Percentiles rank a stretch among this genome's conserved stretches.
Conservation (phyloP, 257 asterid genomes). For the Penstemon barbatus region DNA sequence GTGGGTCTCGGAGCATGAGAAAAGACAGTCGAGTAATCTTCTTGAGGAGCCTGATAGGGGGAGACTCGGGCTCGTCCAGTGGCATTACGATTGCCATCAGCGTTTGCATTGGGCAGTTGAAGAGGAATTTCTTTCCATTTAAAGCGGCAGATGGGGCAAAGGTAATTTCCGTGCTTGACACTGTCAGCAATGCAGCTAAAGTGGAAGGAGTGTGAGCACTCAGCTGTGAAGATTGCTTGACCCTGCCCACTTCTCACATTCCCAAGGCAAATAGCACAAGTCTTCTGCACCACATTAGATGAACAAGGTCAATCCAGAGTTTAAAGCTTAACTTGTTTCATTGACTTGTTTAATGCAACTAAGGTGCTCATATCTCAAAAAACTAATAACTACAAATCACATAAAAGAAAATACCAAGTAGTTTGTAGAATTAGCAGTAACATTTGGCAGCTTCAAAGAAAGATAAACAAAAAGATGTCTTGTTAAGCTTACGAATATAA, state of each 20-base stretch:
- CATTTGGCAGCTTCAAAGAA: background rate
- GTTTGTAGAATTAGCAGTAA: background rate
- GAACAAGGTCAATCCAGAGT: slow-evolving; percentile 4
- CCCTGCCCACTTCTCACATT: slow-evolving; percentile 34
- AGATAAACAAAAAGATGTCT: background rate
- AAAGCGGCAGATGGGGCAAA: slow-evolving; percentile 41
- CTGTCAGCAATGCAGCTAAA: slow-evolving; percentile 39
- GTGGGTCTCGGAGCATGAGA: slow-evolving; percentile 1
- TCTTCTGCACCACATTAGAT: slow-evolving; percentile 22
- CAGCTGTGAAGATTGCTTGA: slow-evolving; percentile 45
- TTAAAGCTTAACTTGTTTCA: background rate
- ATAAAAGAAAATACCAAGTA: background rate
- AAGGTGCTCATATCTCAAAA: background rate
- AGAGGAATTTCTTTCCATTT: slow-evolving; percentile 42
- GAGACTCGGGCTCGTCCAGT: slow-evolving; percentile 30
- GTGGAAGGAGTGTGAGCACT: slow-evolving; percentile 44
- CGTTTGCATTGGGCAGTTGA: slow-evolving; percentile 18
- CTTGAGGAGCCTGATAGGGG: slow-evolving; percentile 25
- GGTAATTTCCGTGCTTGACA: slow-evolving; percentile 38
- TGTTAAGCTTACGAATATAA: background rate
- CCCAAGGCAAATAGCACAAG: slow-evolving; percentile 43
- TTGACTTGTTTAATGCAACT: background rate
- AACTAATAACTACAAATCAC: background rate
- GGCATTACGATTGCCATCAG: slow-evolving; percentile 14
- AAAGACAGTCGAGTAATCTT: slow-evolving; percentile 14